Conservation (phyloP, 1,139 yeast genomes). For the Geotrichum klebahnii region DNA sequence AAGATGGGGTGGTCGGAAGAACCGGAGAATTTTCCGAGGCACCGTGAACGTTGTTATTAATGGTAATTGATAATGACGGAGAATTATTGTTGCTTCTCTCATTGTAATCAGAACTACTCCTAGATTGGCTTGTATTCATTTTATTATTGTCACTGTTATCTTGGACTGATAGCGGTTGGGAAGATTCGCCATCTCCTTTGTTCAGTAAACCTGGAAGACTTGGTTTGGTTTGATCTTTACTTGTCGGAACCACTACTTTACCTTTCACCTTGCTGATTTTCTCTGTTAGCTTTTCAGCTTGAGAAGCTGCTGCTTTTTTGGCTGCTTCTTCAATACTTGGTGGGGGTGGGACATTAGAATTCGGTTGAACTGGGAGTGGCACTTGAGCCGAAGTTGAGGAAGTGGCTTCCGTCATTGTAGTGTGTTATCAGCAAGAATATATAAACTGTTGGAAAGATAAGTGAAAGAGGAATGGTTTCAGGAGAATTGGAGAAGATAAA, state of each 20-base stretch:
- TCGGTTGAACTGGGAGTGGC: not conserved
- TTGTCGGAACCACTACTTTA: constrained; percentile 20
- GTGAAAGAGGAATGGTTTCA: not conserved
- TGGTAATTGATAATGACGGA: no score
- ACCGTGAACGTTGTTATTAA: no score
- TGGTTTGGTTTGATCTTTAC: constrained; percentile 8
- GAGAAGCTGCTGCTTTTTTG: constrained; percentile 20
- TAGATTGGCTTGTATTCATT: no score
- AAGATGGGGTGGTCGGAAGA: no score
- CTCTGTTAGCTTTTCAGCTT: constrained; percentile 21
- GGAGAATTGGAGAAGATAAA: no score
- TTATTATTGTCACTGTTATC: not conserved
- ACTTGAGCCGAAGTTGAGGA: no score
- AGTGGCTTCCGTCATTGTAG: not conserved
- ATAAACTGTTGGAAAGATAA: not conserved
- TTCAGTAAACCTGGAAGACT: constrained; percentile 12
- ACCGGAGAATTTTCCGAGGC: no score
- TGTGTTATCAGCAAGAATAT: not conserved
- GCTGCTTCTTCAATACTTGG: constrained; percentile 22
- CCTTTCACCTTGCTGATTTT: constrained; percentile 23
- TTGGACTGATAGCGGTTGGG: not conserved
- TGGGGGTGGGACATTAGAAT: not conserved
- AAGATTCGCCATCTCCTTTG: constrained; percentile 3
- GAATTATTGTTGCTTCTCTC: no score
- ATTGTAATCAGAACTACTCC: no score